Evolutionary conservation across 2,329 filamentous ascomycete genomes (phyloP), one percentile per base, ranked within the genome.

Genomic region (Aspergillus ruber): DNA sequence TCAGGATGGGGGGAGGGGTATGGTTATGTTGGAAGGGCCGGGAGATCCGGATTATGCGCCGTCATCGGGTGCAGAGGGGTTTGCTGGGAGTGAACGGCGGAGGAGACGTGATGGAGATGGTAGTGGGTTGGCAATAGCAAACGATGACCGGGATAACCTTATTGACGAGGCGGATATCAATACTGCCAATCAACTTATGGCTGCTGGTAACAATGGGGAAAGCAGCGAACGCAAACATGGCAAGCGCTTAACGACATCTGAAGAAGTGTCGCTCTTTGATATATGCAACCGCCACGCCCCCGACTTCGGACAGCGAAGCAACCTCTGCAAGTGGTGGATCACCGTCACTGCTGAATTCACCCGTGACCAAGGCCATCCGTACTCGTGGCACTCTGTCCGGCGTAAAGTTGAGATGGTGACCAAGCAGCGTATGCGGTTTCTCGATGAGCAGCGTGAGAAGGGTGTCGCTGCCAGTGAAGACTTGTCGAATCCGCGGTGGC

Each of bases 311-410:
- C 64, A 64, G 43, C 66, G 68, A 49, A 70, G 66, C 50, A 68
- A 67, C 25, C 59, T 71, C 4, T 71, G 68, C 49, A 67, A 71
- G 44, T 71, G 68, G 68, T 71, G 68, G 68, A 62, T 60, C 53
- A 66, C 55, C 3, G 58, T 71, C 12, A 66, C 68, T 5, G 54
- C 54, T 21, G 68, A 71, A 44, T 71, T 71, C 47, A 67, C 63
- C 5, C 56, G 53, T 10, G 58, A 62, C 21, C 61, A 69, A 41
- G 67, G 66, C 6, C 64, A 68, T 42, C 67, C 67, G 8, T 71
- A 71, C 50, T 69, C 66, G 18, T 71, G 68, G 68, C 67, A 71
- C 42, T 70, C 67, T 15, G 68, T 71, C 21, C 67, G 68, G 13
- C 61, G 68, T 23, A 71, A 69, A 49, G 68, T 71, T 15, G 68